Base-by-base conservation (phyloP, 2,329 filamentous ascomycete genomes). In the Colletotrichum sp. region DNA sequence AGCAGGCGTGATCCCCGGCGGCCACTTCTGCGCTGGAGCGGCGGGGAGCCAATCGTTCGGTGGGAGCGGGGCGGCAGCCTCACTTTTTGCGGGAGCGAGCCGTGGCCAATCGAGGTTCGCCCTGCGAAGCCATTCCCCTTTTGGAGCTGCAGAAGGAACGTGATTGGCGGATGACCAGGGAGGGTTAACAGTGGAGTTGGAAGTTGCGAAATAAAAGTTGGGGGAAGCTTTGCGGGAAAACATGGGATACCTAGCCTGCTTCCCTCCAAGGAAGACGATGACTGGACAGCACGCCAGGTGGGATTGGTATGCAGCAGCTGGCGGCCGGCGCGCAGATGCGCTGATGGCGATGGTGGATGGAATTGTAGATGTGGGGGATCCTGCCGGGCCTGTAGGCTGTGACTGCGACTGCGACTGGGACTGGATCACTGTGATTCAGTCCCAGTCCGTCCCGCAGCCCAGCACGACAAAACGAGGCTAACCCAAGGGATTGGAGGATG, bases 81-180 rank as follows among this genome's bases (percentile, higher is more conserved):
- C 75, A 77, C 73, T 77, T 74, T 64, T 65, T 69, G 62, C n/a
- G 58, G 67, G 64, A 77, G 55, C 64, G 28, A 65, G 70, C 70
- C 64, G 64, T 69, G 24, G 64, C 73, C 73, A 75, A 73, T 75
- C 73, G 70, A 68, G 64, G 16, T 24, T 21, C 70, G 70, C 73
- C 70, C 34, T 55, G 48, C 15, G 16, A 18, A 61, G 34, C 73
- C 52, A 75, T 61, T 43, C 70, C 36, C 6, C 15, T 65, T 73
- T 24, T 52, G 26, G 32, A 62, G 3, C 7, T 2, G 5, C 12
- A 16, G 8, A 15, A 26, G 15, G 16, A 28, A 71, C 12, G 4
- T 48, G 52, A 75, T 73, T 73, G 62, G 73, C 7, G 9, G 21
- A 6, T 15, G 8, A 9, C 18, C 16, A 16, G 55, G 56, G 56